Percentiles rank a stretch among this genome's conserved stretches.
Evolutionary conservation across 345 rosid species (phyloP).

Genomic region (Draba incana): DNA sequence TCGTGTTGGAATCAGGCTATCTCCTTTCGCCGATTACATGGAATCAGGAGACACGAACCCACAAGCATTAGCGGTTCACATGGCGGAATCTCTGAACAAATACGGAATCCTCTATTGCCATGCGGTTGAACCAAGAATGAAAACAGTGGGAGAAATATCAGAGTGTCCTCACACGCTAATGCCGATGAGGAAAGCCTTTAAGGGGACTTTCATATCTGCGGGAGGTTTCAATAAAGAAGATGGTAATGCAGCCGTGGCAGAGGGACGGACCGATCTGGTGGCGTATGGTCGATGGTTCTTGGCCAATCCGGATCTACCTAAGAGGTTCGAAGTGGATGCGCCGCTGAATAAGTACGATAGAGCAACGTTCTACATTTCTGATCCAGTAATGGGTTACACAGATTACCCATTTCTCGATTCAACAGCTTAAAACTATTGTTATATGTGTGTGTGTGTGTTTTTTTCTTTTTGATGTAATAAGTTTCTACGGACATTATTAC

Average conservation of each 20-base stretch:
- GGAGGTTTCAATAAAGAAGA: constrained; percentile 63
- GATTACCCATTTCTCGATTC: constrained; percentile 56
- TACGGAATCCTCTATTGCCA: constrained; percentile 68
- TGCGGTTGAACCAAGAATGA: constrained; percentile 70
- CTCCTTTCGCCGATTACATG: constrained; percentile 56
- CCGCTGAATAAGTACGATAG: constrained; percentile 58
- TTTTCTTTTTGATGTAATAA: background rate
- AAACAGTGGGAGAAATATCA: constrained; percentile 30
- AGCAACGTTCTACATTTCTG: constrained; percentile 50
- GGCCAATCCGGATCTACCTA: constrained; percentile 77
- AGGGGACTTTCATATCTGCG: constrained; percentile 61
- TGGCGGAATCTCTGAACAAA: constrained; percentile 63
- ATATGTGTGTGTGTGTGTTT: background rate
- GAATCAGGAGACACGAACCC: constrained; percentile 73
- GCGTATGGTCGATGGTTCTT: constrained; percentile 63
- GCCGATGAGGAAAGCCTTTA: constrained; percentile 70
- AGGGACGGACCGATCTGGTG: constrained; percentile 57
- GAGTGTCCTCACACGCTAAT: constrained; percentile 46
- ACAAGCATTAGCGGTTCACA: constrained; percentile 57
- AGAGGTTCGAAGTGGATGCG: constrained; percentile 61
- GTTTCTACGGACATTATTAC: background rate
- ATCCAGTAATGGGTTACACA: constrained; percentile 59
- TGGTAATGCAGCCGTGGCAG: constrained; percentile 54
- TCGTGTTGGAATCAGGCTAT: constrained; percentile 69
- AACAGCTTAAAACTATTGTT: background rate